Base-by-base conservation (phyloP, 805 yeast species). In the Metschnikowia reukaufii region DNA sequence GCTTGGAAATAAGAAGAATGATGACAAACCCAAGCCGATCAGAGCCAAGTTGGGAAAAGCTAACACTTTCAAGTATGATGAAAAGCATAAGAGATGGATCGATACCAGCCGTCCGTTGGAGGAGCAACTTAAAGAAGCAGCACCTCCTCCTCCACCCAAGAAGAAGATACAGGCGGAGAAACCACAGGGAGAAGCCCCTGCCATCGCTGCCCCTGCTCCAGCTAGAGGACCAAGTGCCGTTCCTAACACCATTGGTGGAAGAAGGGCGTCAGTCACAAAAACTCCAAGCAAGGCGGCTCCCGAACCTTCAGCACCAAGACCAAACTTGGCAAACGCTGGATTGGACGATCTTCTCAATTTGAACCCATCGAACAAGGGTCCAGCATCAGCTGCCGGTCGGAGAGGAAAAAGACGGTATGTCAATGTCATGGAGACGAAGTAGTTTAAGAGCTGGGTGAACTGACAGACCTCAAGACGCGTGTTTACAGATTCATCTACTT, bases 61-160 rank as follows among this genome's bases (percentile, higher is more conserved):
- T 30, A 85, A 76, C 60, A 72, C 79, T 15, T 85, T 94, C 61
- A 78, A 80, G 59, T 94, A 82, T 63, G 96, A 91, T 67, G 92
- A 88, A 57, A 81, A 86, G 49, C 76, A 86, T 60, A 83, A 85
- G 62, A 78, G 96, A 59, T 94, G 97, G 97, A 81, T 94, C 43
- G 84, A 88, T 60, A 80, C 79, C 45, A 79, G 81, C 51, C 81
- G 79, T 4, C 78, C 83, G 20, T 73, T 78, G 41, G 94, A 81
- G 60, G 91, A 85, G 40, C 83, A 83, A 57, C 66, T 74, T 42
- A 72, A 70, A 39, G 66, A 73, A 5, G 65, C 79, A 1, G 76
- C 80, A 3, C 82, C 84, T 2, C 84, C 92, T 2, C 92, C 96
- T 4, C 94, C 95, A 4, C 76, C 76, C 8, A 58, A 62, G 40